A percentile compares a stretch with the other conserved stretches of the same genome.
Evolutionary conservation across 2,329 filamentous ascomycete genomes (phyloP).

Genomic region (Zymoseptoria ardabiliae): DNA sequence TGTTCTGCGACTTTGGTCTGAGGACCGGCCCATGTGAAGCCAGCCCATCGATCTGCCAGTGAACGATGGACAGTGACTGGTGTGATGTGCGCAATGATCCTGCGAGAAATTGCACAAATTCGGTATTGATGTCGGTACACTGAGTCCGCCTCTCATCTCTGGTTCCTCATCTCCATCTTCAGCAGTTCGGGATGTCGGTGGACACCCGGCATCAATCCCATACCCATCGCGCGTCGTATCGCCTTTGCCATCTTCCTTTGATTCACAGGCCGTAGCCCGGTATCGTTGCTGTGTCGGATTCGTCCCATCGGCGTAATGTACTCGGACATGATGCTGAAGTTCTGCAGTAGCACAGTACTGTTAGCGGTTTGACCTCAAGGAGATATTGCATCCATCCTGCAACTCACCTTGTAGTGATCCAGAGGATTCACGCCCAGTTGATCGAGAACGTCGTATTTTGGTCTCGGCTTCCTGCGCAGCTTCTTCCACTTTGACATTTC

Average conservation of each 20-base stretch:
- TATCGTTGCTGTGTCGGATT: conserved; percentile 69
- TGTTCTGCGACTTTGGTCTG: not conserved
- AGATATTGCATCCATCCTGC: not conserved
- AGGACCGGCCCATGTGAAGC: not conserved
- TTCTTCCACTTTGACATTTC: conserved; percentile 79
- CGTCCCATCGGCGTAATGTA: conserved; percentile 79
- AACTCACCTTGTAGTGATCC: conserved; percentile 74
- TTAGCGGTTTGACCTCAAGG: not conserved
- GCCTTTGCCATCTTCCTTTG: conserved; percentile 92
- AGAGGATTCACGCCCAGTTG: conserved; percentile 70
- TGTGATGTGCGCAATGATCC: not conserved
- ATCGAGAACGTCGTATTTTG: conserved; percentile 63
- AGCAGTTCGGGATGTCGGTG: conserved; percentile 82
- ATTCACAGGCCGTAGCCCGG: conserved; percentile 78
- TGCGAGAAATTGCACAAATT: not conserved
- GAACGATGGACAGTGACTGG: too few relatives aligned
- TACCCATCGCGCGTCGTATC: conserved; percentile 76
- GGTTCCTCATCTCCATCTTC: conserved; percentile 6
- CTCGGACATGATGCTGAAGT: conserved; percentile 85
- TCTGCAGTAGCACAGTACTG: conserved; percentile 50
- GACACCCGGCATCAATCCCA: conserved; percentile 85
- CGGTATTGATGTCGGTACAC: not conserved
- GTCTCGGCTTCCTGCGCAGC: conserved; percentile 43
- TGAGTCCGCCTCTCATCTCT: not conserved
- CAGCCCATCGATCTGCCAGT: too few relatives aligned